A percentile compares a stretch with the other conserved stretches of the same genome.
phyloP scores from a whole-genome alignment of 2,329 filamentous ascomycete genomes.

The Epichloe aotearoae region DNA sequence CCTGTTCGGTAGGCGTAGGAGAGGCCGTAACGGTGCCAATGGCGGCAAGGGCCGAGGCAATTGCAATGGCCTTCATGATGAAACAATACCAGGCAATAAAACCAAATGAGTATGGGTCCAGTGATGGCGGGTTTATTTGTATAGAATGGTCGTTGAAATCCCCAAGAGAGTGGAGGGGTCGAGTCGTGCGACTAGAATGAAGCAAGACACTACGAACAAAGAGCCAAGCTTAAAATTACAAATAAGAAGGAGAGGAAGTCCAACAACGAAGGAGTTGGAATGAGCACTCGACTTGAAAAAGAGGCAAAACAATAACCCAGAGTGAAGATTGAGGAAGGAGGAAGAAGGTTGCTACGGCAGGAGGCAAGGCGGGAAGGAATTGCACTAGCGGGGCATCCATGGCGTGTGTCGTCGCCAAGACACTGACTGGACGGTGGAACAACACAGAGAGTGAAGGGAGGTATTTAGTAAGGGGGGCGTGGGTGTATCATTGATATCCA shows the following conservation, averaged over 20 bases:
- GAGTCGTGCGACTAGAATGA: slow-evolving; percentile 2
- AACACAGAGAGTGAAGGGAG: no score
- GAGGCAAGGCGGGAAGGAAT: not conserved
- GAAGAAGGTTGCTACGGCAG: not conserved
- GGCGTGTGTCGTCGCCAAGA: not conserved
- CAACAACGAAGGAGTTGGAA: slow-evolving; percentile 26
- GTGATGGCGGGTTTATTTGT: not conserved
- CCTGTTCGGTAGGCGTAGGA: slow-evolving; percentile 35
- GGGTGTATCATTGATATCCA: no score
- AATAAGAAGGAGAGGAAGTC: slow-evolving; percentile 13
- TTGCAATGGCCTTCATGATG: slow-evolving; percentile 35
- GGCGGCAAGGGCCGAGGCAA: slow-evolving; percentile 36
- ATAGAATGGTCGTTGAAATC: slow-evolving; percentile 1
- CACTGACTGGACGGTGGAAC: no score
- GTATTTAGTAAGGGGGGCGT: no score
- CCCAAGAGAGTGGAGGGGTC: slow-evolving; percentile 9
- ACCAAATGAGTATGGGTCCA: slow-evolving; percentile 2
- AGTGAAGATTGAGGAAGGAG: slow-evolving; percentile 1
- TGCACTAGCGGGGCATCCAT: no score
- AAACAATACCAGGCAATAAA: slow-evolving; percentile 9
- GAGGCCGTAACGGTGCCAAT: slow-evolving; percentile 30
- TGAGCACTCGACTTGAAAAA: slow-evolving; percentile 6
- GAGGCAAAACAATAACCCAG: slow-evolving; percentile 11
- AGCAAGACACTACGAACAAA: slow-evolving; percentile 2
- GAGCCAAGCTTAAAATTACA: slow-evolving; percentile 6